Percentiles rank a stretch among this genome's conserved stretches.
These are phyloP conservation scores for Cucurbita moschata DNA, from an alignment of 306 rosid genomes.

Conservation along the genomic window DNA sequence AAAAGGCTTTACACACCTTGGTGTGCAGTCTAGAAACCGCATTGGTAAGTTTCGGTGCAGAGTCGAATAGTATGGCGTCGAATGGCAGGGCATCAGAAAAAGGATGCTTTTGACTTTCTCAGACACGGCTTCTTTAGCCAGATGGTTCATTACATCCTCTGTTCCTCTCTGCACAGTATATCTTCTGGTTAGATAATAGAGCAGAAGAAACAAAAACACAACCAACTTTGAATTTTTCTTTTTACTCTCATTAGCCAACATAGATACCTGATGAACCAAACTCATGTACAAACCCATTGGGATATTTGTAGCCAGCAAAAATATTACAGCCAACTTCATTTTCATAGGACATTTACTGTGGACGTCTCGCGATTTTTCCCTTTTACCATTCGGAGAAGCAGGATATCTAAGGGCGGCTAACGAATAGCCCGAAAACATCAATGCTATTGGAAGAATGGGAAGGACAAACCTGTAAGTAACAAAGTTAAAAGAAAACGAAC, in stretches of 20 bases:
- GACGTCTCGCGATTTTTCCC: conserved; percentile 17
- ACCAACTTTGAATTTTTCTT: not conserved
- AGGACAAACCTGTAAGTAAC: conserved; percentile 61
- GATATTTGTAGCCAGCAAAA: conserved; percentile 74
- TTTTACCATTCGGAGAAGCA: conserved; percentile 16
- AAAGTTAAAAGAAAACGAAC: conserved; percentile 1
- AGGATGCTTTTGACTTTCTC: conserved; percentile 52
- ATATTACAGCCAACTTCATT: conserved; percentile 33
- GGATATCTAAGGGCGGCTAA: conserved; percentile 39
- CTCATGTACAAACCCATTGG: conserved; percentile 95
- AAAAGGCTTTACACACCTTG: conserved; percentile 45
- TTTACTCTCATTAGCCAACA: not conserved
- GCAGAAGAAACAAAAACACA: not conserved
- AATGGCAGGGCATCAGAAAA: conserved; percentile 83
- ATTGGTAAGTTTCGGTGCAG: conserved; percentile 62
- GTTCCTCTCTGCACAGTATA: conserved; percentile 62
- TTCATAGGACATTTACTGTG: conserved; percentile 27
- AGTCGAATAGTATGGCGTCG: conserved; percentile 82
- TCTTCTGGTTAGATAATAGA: not conserved
- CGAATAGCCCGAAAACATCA: conserved; percentile 77
- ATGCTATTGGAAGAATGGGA: conserved; percentile 86
- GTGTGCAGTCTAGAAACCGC: conserved; percentile 82
- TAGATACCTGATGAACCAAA: conserved; percentile 81
- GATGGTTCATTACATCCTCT: conserved; percentile 74
- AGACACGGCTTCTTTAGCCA: conserved; percentile 47